phyloP scores from a whole-genome alignment of 2,329 filamentous ascomycete genomes.

The Diaporthe sp. region DNA sequence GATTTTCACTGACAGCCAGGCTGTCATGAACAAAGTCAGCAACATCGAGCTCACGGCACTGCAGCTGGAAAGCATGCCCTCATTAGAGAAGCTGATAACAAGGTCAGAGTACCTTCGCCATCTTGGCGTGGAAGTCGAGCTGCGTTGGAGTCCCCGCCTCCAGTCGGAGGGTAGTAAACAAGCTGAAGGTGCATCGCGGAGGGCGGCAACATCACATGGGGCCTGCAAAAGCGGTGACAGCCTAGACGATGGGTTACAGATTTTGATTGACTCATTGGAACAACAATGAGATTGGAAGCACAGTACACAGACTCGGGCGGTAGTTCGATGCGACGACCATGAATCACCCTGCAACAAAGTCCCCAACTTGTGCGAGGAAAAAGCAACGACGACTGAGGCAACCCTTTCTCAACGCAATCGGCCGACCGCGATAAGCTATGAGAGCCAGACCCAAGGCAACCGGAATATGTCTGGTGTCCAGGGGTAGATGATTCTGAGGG shows the following conservation, averaged over 20 bases:
- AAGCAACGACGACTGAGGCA: background rate
- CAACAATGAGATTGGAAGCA: background rate
- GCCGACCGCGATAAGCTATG: background rate
- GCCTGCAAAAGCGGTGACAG: background rate
- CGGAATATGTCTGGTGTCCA: background rate
- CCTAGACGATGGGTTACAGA: background rate
- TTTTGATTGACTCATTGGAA: background rate
- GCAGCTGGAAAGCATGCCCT: background rate
- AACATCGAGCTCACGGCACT: background rate
- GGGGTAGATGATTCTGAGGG: background rate
- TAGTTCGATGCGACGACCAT: background rate
- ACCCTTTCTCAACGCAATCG: background rate
- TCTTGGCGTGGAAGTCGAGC: background rate
- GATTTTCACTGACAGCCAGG: background rate
- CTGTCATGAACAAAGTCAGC: background rate
- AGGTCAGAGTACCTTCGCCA: background rate
- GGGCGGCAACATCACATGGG: background rate
- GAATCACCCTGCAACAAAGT: background rate
- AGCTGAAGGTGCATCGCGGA: background rate
- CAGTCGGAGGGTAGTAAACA: background rate
- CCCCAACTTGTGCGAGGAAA: background rate
- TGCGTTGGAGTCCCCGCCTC: background rate
- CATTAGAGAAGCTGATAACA: background rate
- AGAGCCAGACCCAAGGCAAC: no score
- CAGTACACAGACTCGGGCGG: background rate